phyloP scores from a whole-genome alignment of 2,329 filamentous ascomycete genomes.

The Pseudocercospora fuligena region DNA sequence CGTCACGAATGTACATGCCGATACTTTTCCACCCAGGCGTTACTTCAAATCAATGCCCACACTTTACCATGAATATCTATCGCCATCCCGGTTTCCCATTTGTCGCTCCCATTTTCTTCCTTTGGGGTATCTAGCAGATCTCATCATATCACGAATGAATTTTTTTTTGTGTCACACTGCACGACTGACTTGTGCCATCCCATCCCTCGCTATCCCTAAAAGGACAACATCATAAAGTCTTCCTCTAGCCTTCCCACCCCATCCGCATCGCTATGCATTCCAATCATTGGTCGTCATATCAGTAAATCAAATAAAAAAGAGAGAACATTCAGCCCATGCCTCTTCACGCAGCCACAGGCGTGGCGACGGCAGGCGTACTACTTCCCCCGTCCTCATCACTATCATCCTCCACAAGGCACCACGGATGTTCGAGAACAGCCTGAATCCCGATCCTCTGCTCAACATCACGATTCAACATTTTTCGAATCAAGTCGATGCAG shows the following conservation, averaged over 20 bases:
- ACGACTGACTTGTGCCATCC: not conserved
- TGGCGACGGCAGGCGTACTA: slow-evolving; percentile 3
- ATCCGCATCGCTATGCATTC: slow-evolving; percentile 10
- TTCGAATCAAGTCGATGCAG: slow-evolving; percentile 86
- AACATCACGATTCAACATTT: slow-evolving; percentile 92
- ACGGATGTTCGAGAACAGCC: slow-evolving; percentile 86
- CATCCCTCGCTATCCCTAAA: not conserved
- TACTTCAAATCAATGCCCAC: not conserved
- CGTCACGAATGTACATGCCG: not conserved
- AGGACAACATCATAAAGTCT: not conserved
- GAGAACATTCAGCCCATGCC: not conserved
- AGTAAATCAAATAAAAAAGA: not conserved
- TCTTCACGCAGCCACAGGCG: slow-evolving; percentile 6
- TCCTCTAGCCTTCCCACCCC: not conserved
- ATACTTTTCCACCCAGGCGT: not conserved
- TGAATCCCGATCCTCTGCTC: slow-evolving; percentile 81
- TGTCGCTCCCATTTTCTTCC: not conserved
- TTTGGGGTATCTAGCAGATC: slow-evolving; percentile 18
- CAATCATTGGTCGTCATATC: not conserved
- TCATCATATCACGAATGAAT: slow-evolving; percentile 9
- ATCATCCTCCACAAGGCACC: slow-evolving; percentile 58
- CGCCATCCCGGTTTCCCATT: slow-evolving; percentile 6
- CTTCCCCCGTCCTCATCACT: slow-evolving; percentile 20
- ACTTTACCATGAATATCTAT: not conserved
- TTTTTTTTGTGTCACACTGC: not conserved